Evolutionary conservation across 352 stramenopile genomes (phyloP), one percentile per base, ranked within the genome.

Genomic region (Pythium phragmitis): DNA sequence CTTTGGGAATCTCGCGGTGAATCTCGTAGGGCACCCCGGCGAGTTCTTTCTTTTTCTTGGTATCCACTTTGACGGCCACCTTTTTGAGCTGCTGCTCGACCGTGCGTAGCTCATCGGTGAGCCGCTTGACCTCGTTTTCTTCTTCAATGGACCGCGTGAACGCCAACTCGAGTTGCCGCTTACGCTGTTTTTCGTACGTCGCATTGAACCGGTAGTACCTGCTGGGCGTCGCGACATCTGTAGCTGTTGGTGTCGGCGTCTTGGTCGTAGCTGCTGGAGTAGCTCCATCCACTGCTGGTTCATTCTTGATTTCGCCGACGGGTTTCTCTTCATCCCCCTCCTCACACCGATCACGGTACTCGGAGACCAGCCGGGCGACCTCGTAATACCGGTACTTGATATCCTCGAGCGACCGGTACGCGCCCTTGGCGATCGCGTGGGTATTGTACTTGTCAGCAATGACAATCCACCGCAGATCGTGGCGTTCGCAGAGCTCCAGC

Each of bases 301-400:
- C 57, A 16, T 13, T 52, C 43, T 49, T 56, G 30, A 50, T 52
- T 23, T 54, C 47, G 7, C 30, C 37, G 9, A 19, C 49, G 49
- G 28, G 34, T 37, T 36, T 53, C 19, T 51, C 52, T 6, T 56
- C 36, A 7, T 59, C 50, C 17, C 2, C 46, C 3, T 28, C 49
- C 3, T 61, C 55, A 23, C 19, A 17, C 21, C 69, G 70, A 33
- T 82, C 74, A 30, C 72, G 61, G 37, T 75, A 72, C 48, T 86
- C 80, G 28, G 63, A 63, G 2, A 90, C 41, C 17, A 87, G 53
- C 48, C 75, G 67, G 16, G 74, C 75, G 42, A 75, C 70, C 53
- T 91, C 79, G 51, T 91, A 88, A 57, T 89, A 89, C 14, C 82
- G 72, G 53, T 88, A 88, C 60, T 89, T 91, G 33, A 89, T 80